A percentile compares a stretch with the other conserved stretches of the same genome.
Conservation (phyloP, 1,284 basidiomycete genomes). For the Waitea zeae region DNA sequence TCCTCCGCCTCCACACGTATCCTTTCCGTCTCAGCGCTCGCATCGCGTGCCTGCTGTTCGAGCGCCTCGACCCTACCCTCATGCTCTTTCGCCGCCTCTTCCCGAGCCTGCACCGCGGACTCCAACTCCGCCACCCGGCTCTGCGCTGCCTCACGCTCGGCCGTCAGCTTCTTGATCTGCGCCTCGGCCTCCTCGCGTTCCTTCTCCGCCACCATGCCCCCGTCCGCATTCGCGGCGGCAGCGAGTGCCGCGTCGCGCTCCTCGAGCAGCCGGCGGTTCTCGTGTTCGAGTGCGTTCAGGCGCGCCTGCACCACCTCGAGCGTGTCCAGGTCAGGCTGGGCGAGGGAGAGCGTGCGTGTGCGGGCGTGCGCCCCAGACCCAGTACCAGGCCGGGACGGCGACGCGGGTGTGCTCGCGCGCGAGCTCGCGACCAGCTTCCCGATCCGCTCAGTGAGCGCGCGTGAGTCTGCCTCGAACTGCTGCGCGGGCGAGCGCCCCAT, state of each 20-base stretch:
- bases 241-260: too few species aligned
- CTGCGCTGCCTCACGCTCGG: slow-evolving; percentile 25
- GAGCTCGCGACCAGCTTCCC: not conserved
- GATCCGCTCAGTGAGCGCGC: not conserved
- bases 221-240: too few species aligned
- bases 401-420: not conserved
- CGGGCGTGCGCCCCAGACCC: too few species aligned
- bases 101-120: slow-evolving; percentile 24
- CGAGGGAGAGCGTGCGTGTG: not conserved
- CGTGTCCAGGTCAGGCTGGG: slow-evolving; percentile 16
- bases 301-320: slow-evolving; percentile 28
- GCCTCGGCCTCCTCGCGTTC: slow-evolving; percentile 5
- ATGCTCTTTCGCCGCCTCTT: slow-evolving; percentile 30
- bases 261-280: slow-evolving; percentile 23
- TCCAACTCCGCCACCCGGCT: slow-evolving; percentile 26
- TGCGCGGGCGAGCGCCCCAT: too few species aligned
- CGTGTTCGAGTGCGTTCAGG: slow-evolving; percentile 37
- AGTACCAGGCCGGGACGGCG: too few species aligned
- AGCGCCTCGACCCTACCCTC: slow-evolving; percentile 31
- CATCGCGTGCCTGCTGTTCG: slow-evolving; percentile 26
- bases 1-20: slow-evolving; percentile 24
- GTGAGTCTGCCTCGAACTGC: not conserved
- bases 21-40: slow-evolving; percentile 26
- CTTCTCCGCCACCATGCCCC: too few species aligned
- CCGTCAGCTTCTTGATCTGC: slow-evolving; percentile 12